Base-by-base conservation (phyloP, 176 grass and related monocot genomes). In the Pontederia paniculata region DNA sequence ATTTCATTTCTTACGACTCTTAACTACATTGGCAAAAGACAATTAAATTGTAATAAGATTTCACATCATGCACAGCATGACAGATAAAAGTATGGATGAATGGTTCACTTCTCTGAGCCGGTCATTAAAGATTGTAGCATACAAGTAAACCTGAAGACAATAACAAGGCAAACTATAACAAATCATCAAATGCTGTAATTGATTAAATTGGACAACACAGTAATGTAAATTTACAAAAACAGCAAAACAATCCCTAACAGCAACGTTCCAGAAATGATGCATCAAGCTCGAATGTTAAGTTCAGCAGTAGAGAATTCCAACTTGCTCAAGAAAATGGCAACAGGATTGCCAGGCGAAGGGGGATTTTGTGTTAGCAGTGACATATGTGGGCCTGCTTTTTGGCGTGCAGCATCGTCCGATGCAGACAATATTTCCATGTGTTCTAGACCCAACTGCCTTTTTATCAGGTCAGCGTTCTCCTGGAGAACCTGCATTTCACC, bases 391-490 rank as follows among this genome's bases (percentile, higher is more conserved):
- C 87, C 75, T 16, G 81, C 78, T 55, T 76, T 85, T 21, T 55
- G 50, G 63, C 69, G 54, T 62, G 71, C 70, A 54, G 42, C 50
- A 12, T 50, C 63, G 54, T 77, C 74, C 22, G 52, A 62, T 5
- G 76, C 67, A 11, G 76, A 69, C 6, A 89, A 25, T 16, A 81
- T 66, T 65, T 81, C 80, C 2, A 81, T 31, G 72, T 73, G 83
- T 12, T 78, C 71, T 15, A 82, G 75, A 18, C 81, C 81, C 54
- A 85, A 22, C 48, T 90, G 86, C 62, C 86, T 78, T 53, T 73
- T 84, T 52, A 90, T 82, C 22, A 90, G 58, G 42, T 90, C 78
- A 55, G 61, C 51, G 50, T 90, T 90, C 58, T 79, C 81, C 55
- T 47, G 42, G 21, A 90, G 78, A 53, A 90, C 78, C 41, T 78